These are phyloP conservation scores for Neocatenulostroma microsporum DNA, from an alignment of 2,329 filamentous ascomycete genomes.

Conservation along the genomic window DNA sequence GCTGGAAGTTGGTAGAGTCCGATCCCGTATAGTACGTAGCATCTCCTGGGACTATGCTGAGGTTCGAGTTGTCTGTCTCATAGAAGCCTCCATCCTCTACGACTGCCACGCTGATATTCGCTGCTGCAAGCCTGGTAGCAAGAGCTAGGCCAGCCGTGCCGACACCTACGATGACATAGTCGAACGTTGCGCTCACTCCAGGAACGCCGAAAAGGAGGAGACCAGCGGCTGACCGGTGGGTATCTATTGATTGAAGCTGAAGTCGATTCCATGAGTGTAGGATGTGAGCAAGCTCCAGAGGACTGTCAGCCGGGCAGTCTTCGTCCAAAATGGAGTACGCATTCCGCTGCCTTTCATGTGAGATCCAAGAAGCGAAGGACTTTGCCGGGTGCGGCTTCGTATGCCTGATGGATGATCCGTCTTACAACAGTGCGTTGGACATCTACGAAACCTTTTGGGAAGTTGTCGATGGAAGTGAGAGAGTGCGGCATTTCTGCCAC, in stretches of 20 bases:
- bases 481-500: too few species aligned
- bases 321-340: too few species aligned
- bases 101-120: slow-evolving; percentile 10
- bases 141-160: slow-evolving; percentile 20
- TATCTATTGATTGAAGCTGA: slow-evolving; percentile 1
- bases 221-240: slow-evolving; percentile 1
- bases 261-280: too few species aligned
- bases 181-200: slow-evolving; percentile 7
- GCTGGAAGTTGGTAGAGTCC: slow-evolving; percentile 10
- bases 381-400: too few species aligned
- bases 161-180: slow-evolving; percentile 14
- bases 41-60: slow-evolving; percentile 16
- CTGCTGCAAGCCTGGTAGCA: slow-evolving; percentile 16
- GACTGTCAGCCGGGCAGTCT: too few species aligned
- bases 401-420: too few species aligned
- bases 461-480: too few species aligned
- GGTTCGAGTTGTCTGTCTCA: slow-evolving; percentile 20
- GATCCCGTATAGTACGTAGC: slow-evolving; percentile 4
- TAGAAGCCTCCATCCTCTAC: slow-evolving; percentile 22
- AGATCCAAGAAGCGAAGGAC: too few species aligned
- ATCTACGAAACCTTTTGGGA: too few species aligned
- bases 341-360: too few species aligned
- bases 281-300: too few species aligned
- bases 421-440: too few species aligned
- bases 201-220: slow-evolving; percentile 2